Conservation (phyloP, 345 rosid genomes). For the Moricandia moricandioides region DNA sequence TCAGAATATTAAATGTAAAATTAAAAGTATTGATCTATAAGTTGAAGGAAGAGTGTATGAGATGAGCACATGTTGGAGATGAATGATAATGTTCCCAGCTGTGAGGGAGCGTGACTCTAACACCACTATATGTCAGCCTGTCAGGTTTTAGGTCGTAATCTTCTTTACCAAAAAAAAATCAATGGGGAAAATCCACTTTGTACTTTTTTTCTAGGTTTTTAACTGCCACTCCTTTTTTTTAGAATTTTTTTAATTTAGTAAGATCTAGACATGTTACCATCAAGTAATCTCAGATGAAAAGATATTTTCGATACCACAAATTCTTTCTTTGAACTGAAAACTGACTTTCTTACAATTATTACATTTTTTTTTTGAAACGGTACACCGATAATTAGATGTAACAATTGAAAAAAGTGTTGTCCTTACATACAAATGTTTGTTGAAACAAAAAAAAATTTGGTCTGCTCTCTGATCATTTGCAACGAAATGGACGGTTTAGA, state of each 20-base stretch:
- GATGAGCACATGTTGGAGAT: slow-evolving; percentile 24
- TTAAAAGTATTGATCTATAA: not conserved
- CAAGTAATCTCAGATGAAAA: not conserved
- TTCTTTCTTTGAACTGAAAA: not conserved
- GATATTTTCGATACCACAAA: not conserved
- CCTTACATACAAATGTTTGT: not conserved
- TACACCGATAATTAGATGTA: not conserved
- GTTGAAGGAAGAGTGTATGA: not conserved
- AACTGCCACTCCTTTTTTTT: not conserved
- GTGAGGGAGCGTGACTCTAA: slow-evolving; percentile 36
- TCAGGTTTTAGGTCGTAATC: slow-evolving; percentile 18
- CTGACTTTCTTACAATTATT: not conserved
- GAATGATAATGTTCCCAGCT: slow-evolving; percentile 29
- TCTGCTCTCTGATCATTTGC: not conserved
- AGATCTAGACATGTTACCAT: not conserved
- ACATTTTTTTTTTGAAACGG: not conserved
- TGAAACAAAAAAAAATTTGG: not conserved
- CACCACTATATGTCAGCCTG: slow-evolving; percentile 27
- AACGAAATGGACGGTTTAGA: not conserved
- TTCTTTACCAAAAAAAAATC: slow-evolving; percentile 3
- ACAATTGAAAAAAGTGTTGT: not conserved
- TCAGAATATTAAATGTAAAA: not conserved
- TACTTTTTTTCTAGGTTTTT: not conserved
- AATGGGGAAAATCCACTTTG: not conserved
- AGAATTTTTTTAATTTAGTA: not conserved